These are phyloP conservation scores for Ganoderma lingzhi DNA, from an alignment of 1,284 basidiomycete species.

Conservation along the genomic window DNA sequence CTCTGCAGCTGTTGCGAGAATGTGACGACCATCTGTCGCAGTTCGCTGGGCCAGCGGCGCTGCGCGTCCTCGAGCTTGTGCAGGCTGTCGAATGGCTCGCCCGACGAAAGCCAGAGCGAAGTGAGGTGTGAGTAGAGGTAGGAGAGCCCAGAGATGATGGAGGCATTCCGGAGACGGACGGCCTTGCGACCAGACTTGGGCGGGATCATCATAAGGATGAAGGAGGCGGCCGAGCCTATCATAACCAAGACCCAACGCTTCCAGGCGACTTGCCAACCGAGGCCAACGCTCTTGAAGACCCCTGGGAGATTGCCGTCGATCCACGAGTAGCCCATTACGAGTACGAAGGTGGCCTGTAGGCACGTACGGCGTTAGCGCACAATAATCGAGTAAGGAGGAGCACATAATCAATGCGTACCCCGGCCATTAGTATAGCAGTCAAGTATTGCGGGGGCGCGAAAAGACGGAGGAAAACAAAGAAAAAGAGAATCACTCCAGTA, in stretches of 20 bases:
- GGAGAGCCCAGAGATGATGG: slow-evolving; percentile 48
- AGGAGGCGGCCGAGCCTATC: slow-evolving; percentile 56
- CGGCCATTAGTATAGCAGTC: slow-evolving; percentile 47
- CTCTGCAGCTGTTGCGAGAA: slow-evolving; percentile 48
- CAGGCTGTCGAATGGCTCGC: slow-evolving; percentile 25
- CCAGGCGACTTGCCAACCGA: slow-evolving; percentile 64
- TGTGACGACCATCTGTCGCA: slow-evolving; percentile 44
- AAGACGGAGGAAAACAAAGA: slow-evolving; percentile 62
- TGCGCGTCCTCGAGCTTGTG: slow-evolving; percentile 19
- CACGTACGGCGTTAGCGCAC: background rate
- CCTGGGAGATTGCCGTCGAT: slow-evolving; percentile 60
- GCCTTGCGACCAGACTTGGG: slow-evolving; percentile 57
- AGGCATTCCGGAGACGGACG: slow-evolving; percentile 55
- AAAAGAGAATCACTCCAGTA: slow-evolving; percentile 58
- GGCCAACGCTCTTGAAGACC: slow-evolving; percentile 54
- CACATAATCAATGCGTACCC: slow-evolving; percentile 40
- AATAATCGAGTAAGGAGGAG: background rate
- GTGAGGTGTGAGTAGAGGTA: slow-evolving; percentile 53
- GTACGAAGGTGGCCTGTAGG: slow-evolving; percentile 50
- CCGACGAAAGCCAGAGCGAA: slow-evolving; percentile 51
- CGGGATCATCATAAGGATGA: slow-evolving; percentile 59
- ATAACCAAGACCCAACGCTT: slow-evolving; percentile 55
- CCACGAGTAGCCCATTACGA: slow-evolving; percentile 70
- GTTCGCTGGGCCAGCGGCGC: slow-evolving; percentile 38
- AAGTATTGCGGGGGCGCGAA: slow-evolving; percentile 54